Base-by-base conservation (phyloP, 768 basidiomycete genomes). In the Lactarius vividus region DNA sequence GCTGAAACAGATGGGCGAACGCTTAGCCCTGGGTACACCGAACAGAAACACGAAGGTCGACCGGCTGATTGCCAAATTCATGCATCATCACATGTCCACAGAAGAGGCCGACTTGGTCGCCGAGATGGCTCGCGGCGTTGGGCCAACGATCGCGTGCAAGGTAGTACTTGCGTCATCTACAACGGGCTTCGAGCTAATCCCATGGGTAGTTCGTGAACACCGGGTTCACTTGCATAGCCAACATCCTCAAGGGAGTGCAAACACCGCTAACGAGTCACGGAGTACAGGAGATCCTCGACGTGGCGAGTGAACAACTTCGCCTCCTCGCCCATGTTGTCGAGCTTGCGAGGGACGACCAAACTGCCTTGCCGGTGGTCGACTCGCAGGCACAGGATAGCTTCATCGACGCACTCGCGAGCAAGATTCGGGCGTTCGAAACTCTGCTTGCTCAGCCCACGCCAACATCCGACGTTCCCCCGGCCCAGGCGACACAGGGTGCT, bases 21-120 rank as follows among this genome's bases (percentile, higher is more conserved):
- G 85, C 13, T 80, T 93, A 37, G 77, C 79, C n/a, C 82, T 84
- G 44, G 85, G 87, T 46, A 77, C 80, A 11, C 83, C 79, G 76
- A 78, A 80, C 13, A 88, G 88, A n/a, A 82, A 83, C 46, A 79
- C 80, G 18, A 85, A 84, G 59, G 78, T 94, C 44, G 86, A 90
- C 70, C 87, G 81, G 66, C 78, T 93, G 57, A 86, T 86, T 0
- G 79, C 82, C 6, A 83, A 84, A 72, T 77, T 93, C 9, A 89
- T 94, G 70, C 86, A 84, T 66, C 85, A 89, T 65, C 86, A 85
- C 10, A 87, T 91, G 75, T 85, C 87, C 18, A 83, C 86, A 0
- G 91, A 93, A 69, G 88, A 93, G 74, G 91, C 90, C 0, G 89
- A 87, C 68, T 90, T 92, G 70, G 86, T 93, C 6, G 89, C 89